phyloP scores from a whole-genome alignment of 2,329 filamentous ascomycete genomes.

The Fusarium floridanum region DNA sequence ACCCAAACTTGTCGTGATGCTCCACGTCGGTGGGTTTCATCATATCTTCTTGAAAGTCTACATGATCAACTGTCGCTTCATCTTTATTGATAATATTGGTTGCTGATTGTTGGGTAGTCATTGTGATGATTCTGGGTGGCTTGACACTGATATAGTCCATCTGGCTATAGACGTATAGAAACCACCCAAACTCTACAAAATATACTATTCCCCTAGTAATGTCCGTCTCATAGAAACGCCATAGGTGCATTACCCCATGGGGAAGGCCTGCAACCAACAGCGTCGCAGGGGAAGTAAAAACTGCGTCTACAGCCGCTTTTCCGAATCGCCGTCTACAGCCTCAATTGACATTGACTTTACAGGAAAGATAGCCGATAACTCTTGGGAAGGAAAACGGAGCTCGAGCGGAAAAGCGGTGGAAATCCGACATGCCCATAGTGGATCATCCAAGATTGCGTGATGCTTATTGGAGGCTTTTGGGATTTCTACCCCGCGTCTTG shows the following conservation, averaged over 20 bases:
- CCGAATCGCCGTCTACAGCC: background rate
- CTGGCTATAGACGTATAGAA: background rate
- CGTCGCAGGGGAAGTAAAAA: background rate
- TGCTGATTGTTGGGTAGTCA: background rate
- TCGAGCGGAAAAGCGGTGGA: background rate
- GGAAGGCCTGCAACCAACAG: background rate
- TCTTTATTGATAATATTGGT: background rate
- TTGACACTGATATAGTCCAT: background rate
- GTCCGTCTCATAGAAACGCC: background rate
- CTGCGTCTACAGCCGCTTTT: background rate
- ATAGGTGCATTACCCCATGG: background rate
- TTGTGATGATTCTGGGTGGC: background rate
- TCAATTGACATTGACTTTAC: background rate
- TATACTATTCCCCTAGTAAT: background rate
- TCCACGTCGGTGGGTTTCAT: background rate
- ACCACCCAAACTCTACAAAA: background rate
- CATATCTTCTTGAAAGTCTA: background rate
- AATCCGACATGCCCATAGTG: background rate
- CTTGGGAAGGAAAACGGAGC: background rate
- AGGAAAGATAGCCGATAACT: background rate
- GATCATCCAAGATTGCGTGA: background rate
- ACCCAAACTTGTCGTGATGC: slow-evolving; percentile 2
- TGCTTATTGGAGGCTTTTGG: background rate
- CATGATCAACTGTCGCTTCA: background rate
- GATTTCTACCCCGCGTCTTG: background rate